Evolutionary conservation across 371 early-diverging fungal species (phyloP).

Genomic region (Lichtheimia ornata): DNA sequence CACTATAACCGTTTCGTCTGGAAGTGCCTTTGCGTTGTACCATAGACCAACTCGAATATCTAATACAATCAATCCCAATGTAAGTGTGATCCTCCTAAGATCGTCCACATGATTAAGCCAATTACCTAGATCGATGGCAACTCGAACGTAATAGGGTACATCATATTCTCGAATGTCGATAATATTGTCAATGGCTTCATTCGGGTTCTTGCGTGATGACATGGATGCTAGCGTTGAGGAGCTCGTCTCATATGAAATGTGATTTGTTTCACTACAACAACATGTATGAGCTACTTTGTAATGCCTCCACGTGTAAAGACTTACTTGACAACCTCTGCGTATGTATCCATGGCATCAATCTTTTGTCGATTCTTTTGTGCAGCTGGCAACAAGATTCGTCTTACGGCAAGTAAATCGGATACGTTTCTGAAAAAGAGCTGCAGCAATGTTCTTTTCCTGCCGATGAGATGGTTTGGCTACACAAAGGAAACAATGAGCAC

Average conservation of each 20-base stretch:
- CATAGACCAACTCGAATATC: conserved; percentile 96
- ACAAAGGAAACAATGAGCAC: background rate
- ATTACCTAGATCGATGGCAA: conserved; percentile 88
- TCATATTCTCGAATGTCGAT: conserved; percentile 94
- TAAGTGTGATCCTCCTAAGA: too few species aligned
- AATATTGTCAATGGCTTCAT: conserved; percentile 60
- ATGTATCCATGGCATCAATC: conserved; percentile 59
- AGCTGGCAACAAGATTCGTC: conserved; percentile 72
- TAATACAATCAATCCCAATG: conserved; percentile 15
- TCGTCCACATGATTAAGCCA: background rate
- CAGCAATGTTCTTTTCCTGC: conserved; percentile 69
- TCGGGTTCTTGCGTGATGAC: conserved; percentile 37
- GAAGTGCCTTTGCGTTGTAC: conserved; percentile 78
- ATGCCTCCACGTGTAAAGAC: background rate
- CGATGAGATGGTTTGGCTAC: conserved; percentile 90
- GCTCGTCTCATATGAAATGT: conserved; percentile 28
- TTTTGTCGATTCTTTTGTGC: conserved; percentile 72
- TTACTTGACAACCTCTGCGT: conserved; percentile 57
- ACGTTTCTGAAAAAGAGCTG: conserved; percentile 86
- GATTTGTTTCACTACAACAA: conserved; percentile 27
- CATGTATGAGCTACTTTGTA: background rate
- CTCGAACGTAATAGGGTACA: conserved; percentile 90
- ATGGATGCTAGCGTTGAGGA: conserved; percentile 17
- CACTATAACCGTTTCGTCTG: conserved; percentile 61
- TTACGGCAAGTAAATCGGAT: conserved; percentile 75